Evolutionary conservation across 1,284 basidiomycete species (phyloP).

Genomic region (Paramarasmius palmivorus): DNA sequence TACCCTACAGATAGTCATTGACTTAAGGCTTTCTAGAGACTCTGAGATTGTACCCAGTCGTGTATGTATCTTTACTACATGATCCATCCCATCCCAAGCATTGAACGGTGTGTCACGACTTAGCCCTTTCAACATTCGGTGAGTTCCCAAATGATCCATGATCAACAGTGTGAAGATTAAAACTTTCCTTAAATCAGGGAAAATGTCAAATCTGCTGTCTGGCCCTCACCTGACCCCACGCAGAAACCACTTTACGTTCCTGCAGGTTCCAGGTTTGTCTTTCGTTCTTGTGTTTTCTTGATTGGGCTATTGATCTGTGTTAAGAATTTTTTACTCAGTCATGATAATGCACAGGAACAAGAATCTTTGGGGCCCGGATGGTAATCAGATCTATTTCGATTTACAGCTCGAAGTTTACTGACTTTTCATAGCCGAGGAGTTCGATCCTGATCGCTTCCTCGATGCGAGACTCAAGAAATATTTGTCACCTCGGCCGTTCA

Average conservation of each 20-base stretch:
- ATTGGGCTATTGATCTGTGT: neutral
- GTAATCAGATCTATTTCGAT: constrained; percentile 19
- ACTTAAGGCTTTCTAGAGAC: constrained; percentile 30
- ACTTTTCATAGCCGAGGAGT: constrained; percentile 2
- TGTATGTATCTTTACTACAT: constrained; percentile 23
- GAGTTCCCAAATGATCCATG: neutral
- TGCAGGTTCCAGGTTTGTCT: constrained; percentile 32
- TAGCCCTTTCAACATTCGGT: neutral
- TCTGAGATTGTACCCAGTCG: constrained; percentile 50
- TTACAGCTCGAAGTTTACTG: neutral
- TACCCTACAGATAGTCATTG: neutral
- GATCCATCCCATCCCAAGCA: neutral
- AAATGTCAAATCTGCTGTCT: constrained; percentile 32
- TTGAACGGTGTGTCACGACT: neutral
- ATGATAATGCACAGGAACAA: constrained; percentile 51
- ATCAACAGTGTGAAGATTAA: neutral
- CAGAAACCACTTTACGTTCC: constrained; percentile 42
- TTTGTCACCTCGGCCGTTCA: constrained; percentile 32
- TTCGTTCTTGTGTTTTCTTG: neutral
- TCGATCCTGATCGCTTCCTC: constrained; percentile 12
- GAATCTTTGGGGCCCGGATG: constrained; percentile 58
- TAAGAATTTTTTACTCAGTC: constrained; percentile 36
- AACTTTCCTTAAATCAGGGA: constrained; percentile 14
- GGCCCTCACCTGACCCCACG: constrained; percentile 30
- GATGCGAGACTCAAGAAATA: constrained; percentile 9